Conservation (phyloP, 257 asterid genomes). For the Sherardia arvensis region DNA sequence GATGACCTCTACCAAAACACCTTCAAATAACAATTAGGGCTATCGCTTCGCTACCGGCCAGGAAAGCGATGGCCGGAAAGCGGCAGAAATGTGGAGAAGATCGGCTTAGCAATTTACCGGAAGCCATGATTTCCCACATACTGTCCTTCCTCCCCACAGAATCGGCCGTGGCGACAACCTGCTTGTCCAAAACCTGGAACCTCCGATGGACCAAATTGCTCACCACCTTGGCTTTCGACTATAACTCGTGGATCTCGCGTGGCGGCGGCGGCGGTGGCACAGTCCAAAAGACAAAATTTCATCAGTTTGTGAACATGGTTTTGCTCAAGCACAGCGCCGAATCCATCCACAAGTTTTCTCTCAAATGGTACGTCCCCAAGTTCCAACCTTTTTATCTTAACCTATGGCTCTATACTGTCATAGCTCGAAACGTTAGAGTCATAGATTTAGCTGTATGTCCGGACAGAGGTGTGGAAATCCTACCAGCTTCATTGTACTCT, state of each 20-base stretch:
- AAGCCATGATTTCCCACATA: background rate
- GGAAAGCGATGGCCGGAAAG: background rate
- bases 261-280: background rate
- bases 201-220: background rate
- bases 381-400: background rate
- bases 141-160: background rate
- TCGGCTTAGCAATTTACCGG: conserved; percentile 4
- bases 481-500: background rate
- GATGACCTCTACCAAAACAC: no score
- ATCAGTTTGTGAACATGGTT: background rate
- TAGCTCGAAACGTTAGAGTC: background rate
- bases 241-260: background rate
- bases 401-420: background rate
- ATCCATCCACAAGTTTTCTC: background rate
- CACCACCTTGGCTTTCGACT: background rate
- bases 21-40: no score
- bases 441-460: background rate
- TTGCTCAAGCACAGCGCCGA: no score
- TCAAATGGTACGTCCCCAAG: background rate
- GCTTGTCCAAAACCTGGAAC: background rate
- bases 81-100: background rate
- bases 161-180: background rate
- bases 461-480: no score
- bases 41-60: no score
- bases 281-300: background rate